Conservation (phyloP, 495 filamentous ascomycete genomes). For the Hypomontagnella monticulosa region DNA sequence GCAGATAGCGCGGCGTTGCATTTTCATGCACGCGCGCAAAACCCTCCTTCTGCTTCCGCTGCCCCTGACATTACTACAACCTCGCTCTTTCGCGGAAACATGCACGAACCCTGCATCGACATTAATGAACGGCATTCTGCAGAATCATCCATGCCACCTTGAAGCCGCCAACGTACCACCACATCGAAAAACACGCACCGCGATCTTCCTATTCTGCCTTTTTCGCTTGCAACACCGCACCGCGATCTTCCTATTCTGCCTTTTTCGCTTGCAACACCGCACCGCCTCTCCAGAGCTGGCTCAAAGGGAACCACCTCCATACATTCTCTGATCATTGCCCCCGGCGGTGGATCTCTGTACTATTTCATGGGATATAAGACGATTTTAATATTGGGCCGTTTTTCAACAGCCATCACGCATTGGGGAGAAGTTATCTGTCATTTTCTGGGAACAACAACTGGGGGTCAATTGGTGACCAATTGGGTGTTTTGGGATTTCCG, state of each 20-base stretch:
- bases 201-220: conserved; percentile 26
- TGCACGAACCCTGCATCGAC: conserved; percentile 37
- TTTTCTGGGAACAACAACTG: conserved; percentile 11
- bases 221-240: conserved; percentile 19
- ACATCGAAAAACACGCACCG: conserved; percentile 28
- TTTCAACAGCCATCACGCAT: conserved; percentile 20
- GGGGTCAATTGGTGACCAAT: conserved; percentile 21
- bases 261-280: conserved; percentile 18
- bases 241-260: conserved; percentile 27
- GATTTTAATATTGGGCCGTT: conserved; percentile 30
- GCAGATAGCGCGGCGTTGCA: conserved; percentile 34
- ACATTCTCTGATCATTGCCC: conserved; percentile 37
- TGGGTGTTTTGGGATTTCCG: conserved; percentile 35
- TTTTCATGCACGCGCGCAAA: conserved; percentile 30
- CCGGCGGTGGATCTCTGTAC: conserved; percentile 30
- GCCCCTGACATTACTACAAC: conserved; percentile 28
- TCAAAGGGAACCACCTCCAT: conserved; percentile 39
- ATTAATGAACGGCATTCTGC: conserved; percentile 33
- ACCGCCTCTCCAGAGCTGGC: conserved; percentile 45
- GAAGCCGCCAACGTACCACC: conserved; percentile 34
- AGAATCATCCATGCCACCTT: conserved; percentile 37
- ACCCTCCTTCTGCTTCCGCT: conserved; percentile 26
- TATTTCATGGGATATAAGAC: conserved; percentile 42
- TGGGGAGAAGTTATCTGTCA: conserved; percentile 26
- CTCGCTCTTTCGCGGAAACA: conserved; percentile 21